Evolutionary conservation across 2,329 filamentous ascomycete species (phyloP).

Genomic region (Monosporascus sp.): DNA sequence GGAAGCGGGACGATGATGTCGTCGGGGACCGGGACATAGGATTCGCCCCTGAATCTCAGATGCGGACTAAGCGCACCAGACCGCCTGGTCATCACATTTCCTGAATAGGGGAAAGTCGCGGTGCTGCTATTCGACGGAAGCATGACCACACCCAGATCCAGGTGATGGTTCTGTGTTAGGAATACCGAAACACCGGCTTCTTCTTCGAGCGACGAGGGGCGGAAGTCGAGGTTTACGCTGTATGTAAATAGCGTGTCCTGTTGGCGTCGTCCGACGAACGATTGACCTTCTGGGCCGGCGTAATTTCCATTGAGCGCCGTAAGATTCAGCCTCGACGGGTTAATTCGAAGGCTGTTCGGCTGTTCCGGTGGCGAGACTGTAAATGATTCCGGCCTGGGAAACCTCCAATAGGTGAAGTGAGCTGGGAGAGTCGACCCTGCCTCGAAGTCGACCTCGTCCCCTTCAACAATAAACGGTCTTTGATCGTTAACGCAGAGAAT

Average conservation of each 20-base stretch:
- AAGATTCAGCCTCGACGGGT: constrained; percentile 46
- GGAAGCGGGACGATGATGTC: constrained; percentile 35
- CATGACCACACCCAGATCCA: constrained; percentile 40
- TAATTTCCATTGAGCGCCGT: constrained; percentile 48
- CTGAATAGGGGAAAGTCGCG: constrained; percentile 9
- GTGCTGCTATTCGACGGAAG: constrained; percentile 26
- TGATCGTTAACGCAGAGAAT: constrained; percentile 5
- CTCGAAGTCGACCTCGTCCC: constrained; percentile 43
- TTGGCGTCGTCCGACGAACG: constrained; percentile 51
- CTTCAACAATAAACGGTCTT: constrained; percentile 37
- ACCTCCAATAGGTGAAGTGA: constrained; percentile 54
- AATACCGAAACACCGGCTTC: constrained; percentile 51
- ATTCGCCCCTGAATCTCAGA: constrained; percentile 40
- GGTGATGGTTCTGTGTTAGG: constrained; percentile 48
- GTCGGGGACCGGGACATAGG: constrained; percentile 33
- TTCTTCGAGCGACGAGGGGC: constrained; percentile 31
- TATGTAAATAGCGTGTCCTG: constrained; percentile 51
- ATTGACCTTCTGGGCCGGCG: constrained; percentile 40
- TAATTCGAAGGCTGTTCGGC: constrained; percentile 40
- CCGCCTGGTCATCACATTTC: background rate
- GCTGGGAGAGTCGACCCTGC: constrained; percentile 40
- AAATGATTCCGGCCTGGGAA: constrained; percentile 42
- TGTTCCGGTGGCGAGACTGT: constrained; percentile 37
- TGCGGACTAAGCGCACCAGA: constrained; percentile 29
- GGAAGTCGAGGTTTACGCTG: constrained; percentile 41